Conservation (phyloP, 148 eudicot genomes). For the Rhododendron vialii region DNA sequence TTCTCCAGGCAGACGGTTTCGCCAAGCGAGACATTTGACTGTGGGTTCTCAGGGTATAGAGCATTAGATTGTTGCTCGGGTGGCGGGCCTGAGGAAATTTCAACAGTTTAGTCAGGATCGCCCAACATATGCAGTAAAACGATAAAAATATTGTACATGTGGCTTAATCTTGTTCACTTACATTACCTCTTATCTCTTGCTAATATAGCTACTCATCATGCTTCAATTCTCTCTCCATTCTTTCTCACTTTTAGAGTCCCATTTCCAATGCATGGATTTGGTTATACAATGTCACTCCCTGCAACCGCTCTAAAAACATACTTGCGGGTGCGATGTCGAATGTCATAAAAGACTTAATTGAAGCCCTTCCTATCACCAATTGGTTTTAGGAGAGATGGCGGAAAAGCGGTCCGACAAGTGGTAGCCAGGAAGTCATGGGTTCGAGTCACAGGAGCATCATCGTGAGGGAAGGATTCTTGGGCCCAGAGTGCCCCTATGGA, state of each 20-base stretch:
- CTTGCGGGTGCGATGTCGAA: too few relatives aligned
- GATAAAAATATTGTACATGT: neutral
- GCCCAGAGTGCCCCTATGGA: too few relatives aligned
- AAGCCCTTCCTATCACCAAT: too few relatives aligned
- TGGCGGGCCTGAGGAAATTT: neutral
- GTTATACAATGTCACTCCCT: too few relatives aligned
- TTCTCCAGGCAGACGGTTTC: neutral
- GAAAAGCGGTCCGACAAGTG: too few relatives aligned
- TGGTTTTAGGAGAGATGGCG: too few relatives aligned
- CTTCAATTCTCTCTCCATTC: neutral
- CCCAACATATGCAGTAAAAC: neutral
- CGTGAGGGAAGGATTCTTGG: too few relatives aligned
- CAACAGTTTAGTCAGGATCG: neutral
- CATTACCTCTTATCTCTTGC: neutral
- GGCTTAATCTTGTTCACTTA: neutral
- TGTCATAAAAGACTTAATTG: too few relatives aligned
- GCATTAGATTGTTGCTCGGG: neutral
- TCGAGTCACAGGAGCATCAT: too few relatives aligned
- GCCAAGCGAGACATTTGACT: neutral
- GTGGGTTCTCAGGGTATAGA: neutral
- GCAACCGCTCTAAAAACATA: too few relatives aligned
- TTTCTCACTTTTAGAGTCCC: neutral
- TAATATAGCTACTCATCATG: neutral
- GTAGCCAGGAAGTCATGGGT: too few relatives aligned
- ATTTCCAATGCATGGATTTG: neutral